Base-by-base conservation (phyloP, 495 filamentous ascomycete genomes). In the Neurospora cerealis region DNA sequence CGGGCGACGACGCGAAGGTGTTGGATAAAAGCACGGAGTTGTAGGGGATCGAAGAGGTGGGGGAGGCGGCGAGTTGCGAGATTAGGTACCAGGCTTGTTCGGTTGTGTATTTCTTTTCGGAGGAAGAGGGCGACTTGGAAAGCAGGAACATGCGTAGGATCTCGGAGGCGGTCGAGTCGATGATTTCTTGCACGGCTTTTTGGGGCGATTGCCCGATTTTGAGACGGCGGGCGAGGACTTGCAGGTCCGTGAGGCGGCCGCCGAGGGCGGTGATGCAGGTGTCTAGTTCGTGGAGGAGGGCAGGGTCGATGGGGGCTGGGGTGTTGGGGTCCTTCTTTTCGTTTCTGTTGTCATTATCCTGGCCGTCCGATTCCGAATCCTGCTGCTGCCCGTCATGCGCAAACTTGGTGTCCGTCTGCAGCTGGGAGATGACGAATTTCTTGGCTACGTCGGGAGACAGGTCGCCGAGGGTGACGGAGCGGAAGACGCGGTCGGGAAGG, bases 101-200 rank as follows among this genome's bases (percentile, higher is more conserved):
- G 34, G 88, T 84, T 2, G 87, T 89, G 93, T 93, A 99, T 71
- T 88, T 82, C 71, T 86, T 84, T 62, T 87, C 84, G 60, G 86
- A 81, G 60, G 86, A 81, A 19, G 77, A 73, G 1, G 79, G 74
- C 2, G 75, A 71, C 70, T 82, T 81, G 74, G 81, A 77, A 1
- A 97, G 85, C 37, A 98, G 87, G 84, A 94, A 98, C 86, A 97
- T 93, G 79, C 98, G 97, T 71, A 97, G 79, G 66, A 99, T 95
- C 79, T 98, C 96, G 4, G 91, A 92, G 11, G 93, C 91, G 10
- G 91, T 90, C 75, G 97, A 93, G 41, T 93, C 90, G 54, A 96
- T 92, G 71, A 99, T 98, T 75, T 97, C 93, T 40, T 88, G 83
- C 17, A 98, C 91, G n/a, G 96, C 96, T 75, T 90, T 88, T 78